Conservation (phyloP, 805 yeast species). For the Saccharomyces paradoxus region DNA sequence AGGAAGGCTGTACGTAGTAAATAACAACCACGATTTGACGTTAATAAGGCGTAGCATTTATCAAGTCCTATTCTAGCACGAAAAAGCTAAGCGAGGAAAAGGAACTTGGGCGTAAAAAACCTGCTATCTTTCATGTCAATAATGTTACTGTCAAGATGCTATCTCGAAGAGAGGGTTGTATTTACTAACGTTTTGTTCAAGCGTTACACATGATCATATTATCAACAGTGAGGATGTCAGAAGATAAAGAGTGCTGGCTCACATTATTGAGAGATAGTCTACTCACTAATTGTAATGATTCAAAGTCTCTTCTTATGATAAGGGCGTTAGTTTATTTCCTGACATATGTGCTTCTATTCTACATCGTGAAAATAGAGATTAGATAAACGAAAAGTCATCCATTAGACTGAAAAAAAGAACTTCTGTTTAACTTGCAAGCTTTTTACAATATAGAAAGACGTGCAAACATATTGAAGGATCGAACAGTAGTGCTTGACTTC, state of each 20-base stretch:
- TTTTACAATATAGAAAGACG: background rate
- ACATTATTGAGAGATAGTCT: background rate
- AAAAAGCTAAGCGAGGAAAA: background rate
- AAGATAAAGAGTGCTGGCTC: background rate
- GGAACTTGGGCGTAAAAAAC: background rate
- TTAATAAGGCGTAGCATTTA: background rate
- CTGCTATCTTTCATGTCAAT: background rate
- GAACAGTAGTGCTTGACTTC: background rate
- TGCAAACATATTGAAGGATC: background rate
- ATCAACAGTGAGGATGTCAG: background rate
- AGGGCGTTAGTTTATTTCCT: background rate
- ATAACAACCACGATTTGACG: background rate
- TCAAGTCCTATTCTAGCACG: background rate
- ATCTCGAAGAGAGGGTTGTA: background rate
- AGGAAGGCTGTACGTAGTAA: background rate
- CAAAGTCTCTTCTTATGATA: background rate
- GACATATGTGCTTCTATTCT: background rate
- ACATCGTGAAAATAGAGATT: background rate
- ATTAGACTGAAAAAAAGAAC: background rate
- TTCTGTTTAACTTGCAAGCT: background rate
- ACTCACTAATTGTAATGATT: background rate
- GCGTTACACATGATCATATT: background rate
- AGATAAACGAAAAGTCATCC: background rate
- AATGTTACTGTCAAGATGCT: background rate
- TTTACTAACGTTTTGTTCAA: background rate